phyloP scores from a whole-genome alignment of 805 yeast genomes.

The Zygosaccharomyces bailii region DNA sequence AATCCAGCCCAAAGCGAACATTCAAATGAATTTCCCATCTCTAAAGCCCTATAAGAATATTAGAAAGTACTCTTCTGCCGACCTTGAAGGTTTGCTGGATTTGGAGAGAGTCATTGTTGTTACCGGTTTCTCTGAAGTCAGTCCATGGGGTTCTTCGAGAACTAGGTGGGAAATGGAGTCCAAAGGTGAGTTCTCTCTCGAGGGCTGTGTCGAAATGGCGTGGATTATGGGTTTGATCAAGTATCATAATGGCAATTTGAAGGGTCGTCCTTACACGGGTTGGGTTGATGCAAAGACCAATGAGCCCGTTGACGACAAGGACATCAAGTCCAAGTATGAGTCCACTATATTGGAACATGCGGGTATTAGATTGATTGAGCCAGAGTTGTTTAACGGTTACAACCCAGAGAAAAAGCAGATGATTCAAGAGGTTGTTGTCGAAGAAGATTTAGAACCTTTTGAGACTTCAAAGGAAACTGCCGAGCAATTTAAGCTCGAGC shows the following conservation, averaged over 20 bases:
- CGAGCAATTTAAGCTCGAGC: conserved; percentile 87
- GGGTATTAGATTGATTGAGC: conserved; percentile 96
- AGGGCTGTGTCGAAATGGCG: conserved; percentile 98
- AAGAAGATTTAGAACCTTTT: conserved; percentile 94
- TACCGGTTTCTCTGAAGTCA: conserved; percentile 97
- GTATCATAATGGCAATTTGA: conserved; percentile 76
- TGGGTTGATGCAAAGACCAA: conserved; percentile 96
- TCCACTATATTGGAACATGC: conserved; percentile 82
- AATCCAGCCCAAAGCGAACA: conserved; percentile 91
- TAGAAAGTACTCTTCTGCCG: conserved; percentile 59
- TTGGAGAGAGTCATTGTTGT: conserved; percentile 90
- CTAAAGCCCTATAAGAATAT: conserved; percentile 74
- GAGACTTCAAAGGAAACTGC: conserved; percentile 96
- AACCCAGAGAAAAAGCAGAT: conserved; percentile 91
- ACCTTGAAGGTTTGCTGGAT: conserved; percentile 86
- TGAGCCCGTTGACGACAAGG: conserved; percentile 91
- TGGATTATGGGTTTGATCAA: conserved; percentile 99
- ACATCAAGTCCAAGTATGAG: conserved; percentile 89
- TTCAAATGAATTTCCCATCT: conserved; percentile 89
- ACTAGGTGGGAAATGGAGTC: conserved; percentile 99
- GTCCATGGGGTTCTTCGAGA: conserved; percentile 99
- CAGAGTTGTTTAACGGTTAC: conserved; percentile 90
- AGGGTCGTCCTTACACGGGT: conserved; percentile 78
- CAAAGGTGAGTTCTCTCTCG: conserved; percentile 86
- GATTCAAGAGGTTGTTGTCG: conserved; percentile 93